These are phyloP conservation scores for Taphrina betulina DNA, from an alignment of 1,139 yeast genomes.

Conservation along the genomic window DNA sequence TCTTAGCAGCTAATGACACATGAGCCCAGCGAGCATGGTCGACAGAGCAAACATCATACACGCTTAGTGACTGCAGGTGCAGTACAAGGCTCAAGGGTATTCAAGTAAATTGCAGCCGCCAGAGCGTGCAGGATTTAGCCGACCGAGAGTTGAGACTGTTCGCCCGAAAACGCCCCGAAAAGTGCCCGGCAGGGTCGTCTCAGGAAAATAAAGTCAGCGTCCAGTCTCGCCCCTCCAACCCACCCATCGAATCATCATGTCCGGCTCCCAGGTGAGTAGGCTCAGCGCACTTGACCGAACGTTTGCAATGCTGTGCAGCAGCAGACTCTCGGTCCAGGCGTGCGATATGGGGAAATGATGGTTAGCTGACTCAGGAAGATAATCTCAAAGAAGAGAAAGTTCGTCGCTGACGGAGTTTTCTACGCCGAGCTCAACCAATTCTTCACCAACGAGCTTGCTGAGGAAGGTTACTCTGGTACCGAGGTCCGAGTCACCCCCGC, in stretches of 20 bases:
- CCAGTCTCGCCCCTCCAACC: no score
- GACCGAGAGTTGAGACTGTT: no score
- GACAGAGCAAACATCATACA: no score
- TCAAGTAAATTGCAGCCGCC: no score
- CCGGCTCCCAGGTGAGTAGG: slow-evolving; percentile 11
- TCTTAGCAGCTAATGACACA: neutral
- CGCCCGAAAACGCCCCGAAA: no score
- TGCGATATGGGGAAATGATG: slow-evolving; percentile 5
- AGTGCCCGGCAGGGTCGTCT: no score
- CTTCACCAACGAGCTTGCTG: slow-evolving; percentile 99
- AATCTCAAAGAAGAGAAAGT: slow-evolving; percentile 34
- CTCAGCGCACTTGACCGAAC: no score
- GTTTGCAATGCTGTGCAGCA: neutral
- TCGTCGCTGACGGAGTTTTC: slow-evolving; percentile 99
- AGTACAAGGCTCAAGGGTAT: no score
- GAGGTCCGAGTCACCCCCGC: slow-evolving; percentile 99
- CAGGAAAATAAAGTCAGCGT: no score
- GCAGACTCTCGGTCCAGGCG: neutral
- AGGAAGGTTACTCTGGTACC: slow-evolving; percentile 99
- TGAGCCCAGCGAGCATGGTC: neutral
- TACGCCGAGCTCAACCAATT: slow-evolving; percentile 99
- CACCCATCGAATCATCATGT: slow-evolving; percentile 2
- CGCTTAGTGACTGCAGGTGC: no score
- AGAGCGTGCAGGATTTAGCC: no score
- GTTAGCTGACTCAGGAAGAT: neutral